Conservation (phyloP, 345 rosid genomes). For the Cardamine occulta region DNA sequence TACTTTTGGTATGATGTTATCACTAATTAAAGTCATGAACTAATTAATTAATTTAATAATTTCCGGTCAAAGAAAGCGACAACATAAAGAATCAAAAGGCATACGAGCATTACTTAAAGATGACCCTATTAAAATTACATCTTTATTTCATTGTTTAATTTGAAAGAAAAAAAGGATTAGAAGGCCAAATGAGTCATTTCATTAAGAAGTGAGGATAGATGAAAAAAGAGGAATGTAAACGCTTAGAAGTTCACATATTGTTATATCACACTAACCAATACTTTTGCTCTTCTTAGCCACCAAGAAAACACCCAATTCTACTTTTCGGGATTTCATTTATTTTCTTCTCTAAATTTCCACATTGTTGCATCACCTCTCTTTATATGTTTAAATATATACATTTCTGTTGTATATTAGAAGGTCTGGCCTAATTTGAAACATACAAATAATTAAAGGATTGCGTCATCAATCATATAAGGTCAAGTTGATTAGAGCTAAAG, state of each 20-base stretch:
- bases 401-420: conserved; percentile 18
- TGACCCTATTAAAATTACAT: conserved; percentile 1
- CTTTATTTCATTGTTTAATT: conserved; percentile 13
- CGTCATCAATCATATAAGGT: conserved; percentile 37
- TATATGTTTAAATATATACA: neutral
- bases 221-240: conserved; percentile 14
- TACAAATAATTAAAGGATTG: conserved; percentile 24
- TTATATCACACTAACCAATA: conserved; percentile 34
- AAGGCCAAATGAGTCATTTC: conserved; percentile 22
- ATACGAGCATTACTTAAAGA: conserved; percentile 32
- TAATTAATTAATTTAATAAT: neutral
- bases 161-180: conserved; percentile 8
- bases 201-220: conserved; percentile 6
- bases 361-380: conserved; percentile 34
- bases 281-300: conserved; percentile 45
- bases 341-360: conserved; percentile 29
- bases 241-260: conserved; percentile 23
- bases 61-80: conserved; percentile 43
- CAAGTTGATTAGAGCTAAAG: conserved; percentile 33
- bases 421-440: conserved; percentile 38
- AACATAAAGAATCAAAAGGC: conserved; percentile 33
- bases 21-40: conserved; percentile 21
- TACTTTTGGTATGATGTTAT: conserved; percentile 7
- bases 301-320: conserved; percentile 41
- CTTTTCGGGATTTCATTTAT: conserved; percentile 32